phyloP scores from a whole-genome alignment of 1,139 yeast species.

The Saccharomyces hybrid region DNA sequence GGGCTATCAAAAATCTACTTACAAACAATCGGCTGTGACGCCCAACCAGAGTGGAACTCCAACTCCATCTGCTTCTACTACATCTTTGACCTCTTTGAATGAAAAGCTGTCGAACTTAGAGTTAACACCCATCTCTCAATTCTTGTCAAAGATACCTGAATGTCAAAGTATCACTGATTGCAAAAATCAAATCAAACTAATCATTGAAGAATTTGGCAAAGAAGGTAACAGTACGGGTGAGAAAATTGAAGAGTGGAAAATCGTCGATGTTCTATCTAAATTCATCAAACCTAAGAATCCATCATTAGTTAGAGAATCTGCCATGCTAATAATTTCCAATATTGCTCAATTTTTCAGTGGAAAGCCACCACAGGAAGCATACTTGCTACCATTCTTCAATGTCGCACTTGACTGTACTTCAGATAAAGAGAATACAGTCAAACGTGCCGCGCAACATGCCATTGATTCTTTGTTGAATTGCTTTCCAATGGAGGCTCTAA shows the following conservation, averaged over 20 bases:
- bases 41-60: slow-evolving; percentile 27
- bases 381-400: slow-evolving; percentile 50
- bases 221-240: slow-evolving; percentile 38
- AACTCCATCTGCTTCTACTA: slow-evolving; percentile 36
- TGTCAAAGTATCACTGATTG: slow-evolving; percentile 58
- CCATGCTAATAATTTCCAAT: slow-evolving; percentile 58
- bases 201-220: slow-evolving; percentile 42
- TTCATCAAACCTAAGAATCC: slow-evolving; percentile 68
- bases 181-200: slow-evolving; percentile 50
- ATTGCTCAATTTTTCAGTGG: slow-evolving; percentile 54
- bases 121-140: slow-evolving; percentile 60
- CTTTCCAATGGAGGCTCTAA: slow-evolving; percentile 74
- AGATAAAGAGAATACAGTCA: slow-evolving; percentile 82
- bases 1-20: slow-evolving; percentile 6
- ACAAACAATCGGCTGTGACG: slow-evolving; percentile 24
- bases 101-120: slow-evolving; percentile 62
- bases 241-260: slow-evolving; percentile 52
- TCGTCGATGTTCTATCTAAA: slow-evolving; percentile 54
- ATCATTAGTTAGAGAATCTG: slow-evolving; percentile 66
- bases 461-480: slow-evolving; percentile 58
- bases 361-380: slow-evolving; percentile 66
- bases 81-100: slow-evolving; percentile 64
- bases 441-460: slow-evolving; percentile 71
- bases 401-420: slow-evolving; percentile 58
- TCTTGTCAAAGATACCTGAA: slow-evolving; percentile 47